phyloP scores from a whole-genome alignment of 2,329 filamentous ascomycete species.

The Beauveria sp. region DNA sequence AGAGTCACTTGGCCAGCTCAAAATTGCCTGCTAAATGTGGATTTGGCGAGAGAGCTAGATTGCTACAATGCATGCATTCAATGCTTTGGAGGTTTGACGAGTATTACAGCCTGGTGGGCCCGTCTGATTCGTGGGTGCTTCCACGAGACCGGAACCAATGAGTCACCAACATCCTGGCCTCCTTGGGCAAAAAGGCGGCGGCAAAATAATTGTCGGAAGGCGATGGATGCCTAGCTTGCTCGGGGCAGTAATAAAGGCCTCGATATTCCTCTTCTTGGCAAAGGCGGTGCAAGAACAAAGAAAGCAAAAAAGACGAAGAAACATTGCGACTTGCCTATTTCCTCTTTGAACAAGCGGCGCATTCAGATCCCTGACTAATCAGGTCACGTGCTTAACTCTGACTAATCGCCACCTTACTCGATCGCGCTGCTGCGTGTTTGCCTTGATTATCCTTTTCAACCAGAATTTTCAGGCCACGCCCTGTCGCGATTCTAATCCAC shows the following conservation, averaged over 20 bases:
- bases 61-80: not conserved
- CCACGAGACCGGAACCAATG: constrained; percentile 6
- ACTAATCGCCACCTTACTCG: not conserved
- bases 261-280: not conserved
- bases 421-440: constrained; percentile 7
- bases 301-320: not conserved
- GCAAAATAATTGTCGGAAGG: not conserved
- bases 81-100: not conserved
- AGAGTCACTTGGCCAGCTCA: too few relatives aligned
- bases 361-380: not conserved
- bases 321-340: not conserved
- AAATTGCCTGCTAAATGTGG: not conserved
- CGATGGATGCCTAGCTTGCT: constrained; percentile 4
- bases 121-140: not conserved
- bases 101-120: not conserved
- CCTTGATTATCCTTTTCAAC: constrained; percentile 20
- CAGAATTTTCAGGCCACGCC: constrained; percentile 28
- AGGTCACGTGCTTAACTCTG: constrained; percentile 4
- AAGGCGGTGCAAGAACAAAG: not conserved
- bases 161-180: constrained; percentile 6
- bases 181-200: not conserved
- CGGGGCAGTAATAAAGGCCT: not conserved
- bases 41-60: not conserved
- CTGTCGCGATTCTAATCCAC: constrained; percentile 12
- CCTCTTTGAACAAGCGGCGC: not conserved